Evolutionary conservation across 2,329 filamentous ascomycete species (phyloP).

Genomic region (Microdochium bolleyi): DNA sequence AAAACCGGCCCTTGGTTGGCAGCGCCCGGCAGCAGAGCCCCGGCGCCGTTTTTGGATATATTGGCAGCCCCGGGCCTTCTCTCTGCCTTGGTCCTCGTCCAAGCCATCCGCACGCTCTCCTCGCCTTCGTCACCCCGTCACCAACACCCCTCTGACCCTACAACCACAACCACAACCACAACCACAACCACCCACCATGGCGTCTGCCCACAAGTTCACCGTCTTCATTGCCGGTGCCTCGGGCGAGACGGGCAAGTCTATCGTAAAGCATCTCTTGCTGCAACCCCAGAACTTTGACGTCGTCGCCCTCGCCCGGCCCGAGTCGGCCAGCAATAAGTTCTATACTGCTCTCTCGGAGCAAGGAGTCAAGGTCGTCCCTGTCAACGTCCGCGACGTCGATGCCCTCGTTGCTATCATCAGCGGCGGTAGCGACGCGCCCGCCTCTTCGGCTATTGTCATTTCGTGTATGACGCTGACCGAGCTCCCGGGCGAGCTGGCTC

Average conservation of each 20-base stretch:
- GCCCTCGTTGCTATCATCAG: background rate
- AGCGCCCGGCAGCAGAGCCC: background rate
- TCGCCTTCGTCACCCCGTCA: background rate
- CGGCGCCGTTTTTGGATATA: background rate
- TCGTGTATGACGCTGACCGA: background rate
- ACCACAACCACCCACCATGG: background rate
- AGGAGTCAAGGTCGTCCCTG: background rate
- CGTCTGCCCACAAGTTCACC: background rate
- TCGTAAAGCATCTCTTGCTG: background rate
- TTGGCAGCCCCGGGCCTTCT: background rate
- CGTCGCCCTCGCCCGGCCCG: background rate
- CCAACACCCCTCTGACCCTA: background rate
- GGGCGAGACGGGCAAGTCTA: background rate
- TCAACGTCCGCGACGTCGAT: background rate
- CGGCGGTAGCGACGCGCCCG: background rate
- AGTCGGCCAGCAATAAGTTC: background rate
- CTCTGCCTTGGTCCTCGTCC: background rate
- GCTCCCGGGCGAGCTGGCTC: background rate
- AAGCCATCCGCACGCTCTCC: background rate
- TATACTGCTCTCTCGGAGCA: background rate
- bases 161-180: background rate
- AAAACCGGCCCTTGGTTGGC: background rate
- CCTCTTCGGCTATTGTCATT: background rate
- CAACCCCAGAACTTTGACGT: background rate
- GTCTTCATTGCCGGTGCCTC: background rate